Evolutionary conservation across 2,329 filamentous ascomycete species (phyloP).

Genomic region (Trichoderma endophyticum): DNA sequence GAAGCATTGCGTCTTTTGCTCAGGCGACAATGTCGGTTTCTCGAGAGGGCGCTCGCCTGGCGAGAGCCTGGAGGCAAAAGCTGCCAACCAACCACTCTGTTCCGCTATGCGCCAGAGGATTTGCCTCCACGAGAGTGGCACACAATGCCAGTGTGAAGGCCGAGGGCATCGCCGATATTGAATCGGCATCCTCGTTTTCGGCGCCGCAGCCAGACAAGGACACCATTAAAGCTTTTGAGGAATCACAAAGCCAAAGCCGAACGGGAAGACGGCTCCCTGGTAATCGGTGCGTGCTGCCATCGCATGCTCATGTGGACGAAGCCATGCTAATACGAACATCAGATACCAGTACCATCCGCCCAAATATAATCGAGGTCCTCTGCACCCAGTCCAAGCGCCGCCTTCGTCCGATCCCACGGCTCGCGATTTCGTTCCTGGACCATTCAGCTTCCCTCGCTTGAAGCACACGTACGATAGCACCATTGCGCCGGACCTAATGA

Average conservation of each 20-base stretch:
- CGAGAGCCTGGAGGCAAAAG: conserved; percentile 31
- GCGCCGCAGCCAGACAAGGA: conserved; percentile 40
- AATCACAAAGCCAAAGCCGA: conserved; percentile 34
- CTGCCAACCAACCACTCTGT: conserved; percentile 27
- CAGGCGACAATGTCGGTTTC: conserved; percentile 39
- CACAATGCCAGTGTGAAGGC: conserved; percentile 28
- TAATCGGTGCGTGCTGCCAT: conserved; percentile 40
- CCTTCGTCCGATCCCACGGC: conserved; percentile 81
- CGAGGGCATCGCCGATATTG: conserved; percentile 46
- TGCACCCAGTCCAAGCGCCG: conserved; percentile 92
- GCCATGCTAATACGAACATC: neutral
- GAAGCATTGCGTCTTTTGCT: neutral
- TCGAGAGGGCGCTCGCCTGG: conserved; percentile 40
- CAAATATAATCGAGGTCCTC: conserved; percentile 88
- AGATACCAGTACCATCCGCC: conserved; percentile 96
- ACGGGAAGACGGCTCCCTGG: conserved; percentile 43
- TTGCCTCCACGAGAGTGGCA: conserved; percentile 45
- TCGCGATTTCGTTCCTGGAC: conserved; percentile 83
- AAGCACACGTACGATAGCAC: conserved; percentile 88
- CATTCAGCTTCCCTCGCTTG: conserved; percentile 82
- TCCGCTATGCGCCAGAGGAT: conserved; percentile 36
- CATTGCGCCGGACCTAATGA: conserved; percentile 81
- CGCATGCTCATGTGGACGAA: neutral
- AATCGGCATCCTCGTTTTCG: conserved; percentile 48
- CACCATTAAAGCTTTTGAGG: conserved; percentile 40